Conservation (phyloP, 2,329 filamentous ascomycete genomes). For the Escovopsis sp. region DNA sequence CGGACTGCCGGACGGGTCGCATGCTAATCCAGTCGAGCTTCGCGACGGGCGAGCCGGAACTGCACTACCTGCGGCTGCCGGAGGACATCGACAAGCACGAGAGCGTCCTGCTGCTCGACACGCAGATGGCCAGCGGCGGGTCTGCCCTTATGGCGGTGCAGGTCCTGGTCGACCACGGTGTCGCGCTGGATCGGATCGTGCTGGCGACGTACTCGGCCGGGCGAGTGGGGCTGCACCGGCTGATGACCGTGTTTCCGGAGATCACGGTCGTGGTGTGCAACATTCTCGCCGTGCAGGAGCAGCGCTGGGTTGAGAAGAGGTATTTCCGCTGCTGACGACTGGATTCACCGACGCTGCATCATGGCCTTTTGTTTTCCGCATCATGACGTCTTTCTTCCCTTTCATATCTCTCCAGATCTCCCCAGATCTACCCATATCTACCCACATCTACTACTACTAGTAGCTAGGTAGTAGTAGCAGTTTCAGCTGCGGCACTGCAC, state of each 20-base stretch:
- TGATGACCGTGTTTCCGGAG: conserved; percentile 78
- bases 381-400: too few species aligned
- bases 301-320: conserved; percentile 75
- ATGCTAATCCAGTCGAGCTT: conserved; percentile 82
- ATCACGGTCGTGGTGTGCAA: conserved; percentile 76
- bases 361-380: too few species aligned
- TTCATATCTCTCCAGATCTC: too few species aligned
- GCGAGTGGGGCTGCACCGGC: conserved; percentile 63
- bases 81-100: conserved; percentile 58
- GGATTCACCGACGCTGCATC: too few species aligned
- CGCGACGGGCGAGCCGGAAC: conserved; percentile 74
- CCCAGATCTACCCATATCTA: too few species aligned
- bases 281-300: conserved; percentile 66
- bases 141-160: conserved; percentile 83
- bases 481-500: too few species aligned
- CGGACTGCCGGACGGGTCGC: conserved; percentile 79
- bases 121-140: conserved; percentile 88
- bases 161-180: conserved; percentile 88
- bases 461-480: too few species aligned
- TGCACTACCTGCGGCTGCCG: conserved; percentile 77
- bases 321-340: conserved; percentile 69
- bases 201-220: conserved; percentile 89
- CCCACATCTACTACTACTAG: too few species aligned
- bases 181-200: conserved; percentile 69
- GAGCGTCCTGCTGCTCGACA: conserved; percentile 73